Base-by-base conservation (phyloP, 2,329 filamentous ascomycete species). In the Leptographium lundbergii region DNA sequence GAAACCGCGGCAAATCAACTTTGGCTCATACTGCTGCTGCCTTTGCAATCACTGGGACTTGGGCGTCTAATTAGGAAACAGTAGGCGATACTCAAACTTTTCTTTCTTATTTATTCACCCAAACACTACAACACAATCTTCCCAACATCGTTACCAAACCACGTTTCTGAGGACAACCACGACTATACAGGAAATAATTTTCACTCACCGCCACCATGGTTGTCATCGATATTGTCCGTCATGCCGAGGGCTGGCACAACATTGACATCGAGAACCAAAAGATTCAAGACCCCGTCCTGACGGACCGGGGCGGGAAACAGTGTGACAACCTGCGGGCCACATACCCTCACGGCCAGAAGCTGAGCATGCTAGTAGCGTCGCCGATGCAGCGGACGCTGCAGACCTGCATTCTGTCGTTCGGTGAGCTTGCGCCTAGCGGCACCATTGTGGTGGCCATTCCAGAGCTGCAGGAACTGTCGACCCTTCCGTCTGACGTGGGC, bases 161-260 rank as follows among this genome's bases (percentile, higher is more conserved):
- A 42, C 14, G 19, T 19, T 42, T 42, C 17, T 13, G 5, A n/a
- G 42, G 19, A n/a, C 19, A 45, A 19, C 42, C 6, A 22, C 19
- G 6, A n/a, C 7, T 45, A n/a, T 22, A 45, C 17, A 45, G 7
- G 9, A n/a, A n/a, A n/a, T 1, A 3, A 17, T 0, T n/a, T 45
- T 19, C 42, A 9, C 42, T 45, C 6, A 9, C 19, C 24, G 13
- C 34, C 61, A 55, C 17, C 39, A 64, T 64, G 63, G 63, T 60
- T 19, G 22, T 64, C 57, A 47, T 88, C 64, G 82, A 88, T 70
- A 76, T 87, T 64, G 81, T 90, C 66, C 86, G 87, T 71, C 87
- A 90, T 70, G 87, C 85, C 14, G 77, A 89, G 73, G 91, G 89
- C 72, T 83, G 81, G 69, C 91, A 96, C 79, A 96, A 96, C 71